Evolutionary conservation across 192 early-diverging fungal genomes (phyloP).

Genomic region (Pilobolus umbonatus): DNA sequence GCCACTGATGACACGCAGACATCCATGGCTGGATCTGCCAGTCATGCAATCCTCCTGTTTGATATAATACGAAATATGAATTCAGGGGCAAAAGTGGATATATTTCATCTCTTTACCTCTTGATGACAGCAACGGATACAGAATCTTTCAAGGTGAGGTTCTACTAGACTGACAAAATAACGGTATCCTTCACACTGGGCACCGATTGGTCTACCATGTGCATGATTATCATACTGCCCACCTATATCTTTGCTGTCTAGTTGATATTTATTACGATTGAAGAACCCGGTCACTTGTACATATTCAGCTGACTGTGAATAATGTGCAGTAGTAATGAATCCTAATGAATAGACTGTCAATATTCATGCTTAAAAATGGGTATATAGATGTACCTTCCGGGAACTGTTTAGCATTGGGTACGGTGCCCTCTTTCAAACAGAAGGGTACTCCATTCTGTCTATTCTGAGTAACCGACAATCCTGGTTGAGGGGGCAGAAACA

Average conservation of each 20-base stretch:
- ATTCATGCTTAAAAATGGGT: constrained; percentile 3
- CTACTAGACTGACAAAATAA: constrained; percentile 30
- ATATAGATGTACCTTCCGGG: constrained; percentile 28
- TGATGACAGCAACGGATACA: constrained; percentile 35
- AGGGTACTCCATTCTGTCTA: constrained; percentile 42
- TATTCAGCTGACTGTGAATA: constrained; percentile 31
- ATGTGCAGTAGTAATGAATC: constrained; percentile 42
- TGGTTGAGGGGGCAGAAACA: constrained; percentile 45
- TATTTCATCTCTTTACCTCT: constrained; percentile 12
- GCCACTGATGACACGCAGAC: constrained; percentile 35
- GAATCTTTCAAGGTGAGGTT: constrained; percentile 21
- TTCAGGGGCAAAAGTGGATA: not conserved
- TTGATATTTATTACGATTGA: constrained; percentile 34
- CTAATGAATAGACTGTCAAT: constrained; percentile 15
- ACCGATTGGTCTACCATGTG: constrained; percentile 19
- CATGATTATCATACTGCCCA: constrained; percentile 45
- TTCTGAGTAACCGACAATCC: constrained; percentile 36
- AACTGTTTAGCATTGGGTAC: constrained; percentile 36
- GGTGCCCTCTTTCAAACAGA: constrained; percentile 33
- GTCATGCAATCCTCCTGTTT: constrained; percentile 25
- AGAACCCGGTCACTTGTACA: constrained; percentile 44
- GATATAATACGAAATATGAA: not conserved
- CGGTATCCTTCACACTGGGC: constrained; percentile 26
- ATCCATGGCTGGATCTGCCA: constrained; percentile 38
- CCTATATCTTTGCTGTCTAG: constrained; percentile 31